Evolutionary conservation across 306 rosid species (phyloP).

Genomic region (Rosa rugosa): DNA sequence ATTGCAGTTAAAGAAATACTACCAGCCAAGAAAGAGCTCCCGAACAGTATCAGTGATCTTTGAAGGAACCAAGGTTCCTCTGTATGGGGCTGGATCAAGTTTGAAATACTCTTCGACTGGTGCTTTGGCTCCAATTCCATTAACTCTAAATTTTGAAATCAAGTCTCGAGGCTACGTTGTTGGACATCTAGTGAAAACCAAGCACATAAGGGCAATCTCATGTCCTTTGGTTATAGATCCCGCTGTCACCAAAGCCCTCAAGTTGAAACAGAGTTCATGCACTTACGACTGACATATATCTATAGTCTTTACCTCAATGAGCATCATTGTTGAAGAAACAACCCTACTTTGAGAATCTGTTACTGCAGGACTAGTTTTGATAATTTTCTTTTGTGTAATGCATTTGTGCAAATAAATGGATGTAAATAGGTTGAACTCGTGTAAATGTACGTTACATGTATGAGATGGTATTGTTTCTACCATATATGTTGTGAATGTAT

Average conservation of each 20-base stretch:
- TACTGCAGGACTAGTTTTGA: background rate
- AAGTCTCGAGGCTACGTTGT: slow-evolving; percentile 73
- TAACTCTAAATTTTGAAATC: slow-evolving; percentile 55
- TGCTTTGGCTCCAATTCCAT: slow-evolving; percentile 57
- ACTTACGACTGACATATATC: slow-evolving; percentile 38
- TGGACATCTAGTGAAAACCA: slow-evolving; percentile 78
- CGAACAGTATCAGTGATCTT: slow-evolving; percentile 40
- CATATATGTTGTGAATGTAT: background rate
- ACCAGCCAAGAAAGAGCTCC: slow-evolving; percentile 81
- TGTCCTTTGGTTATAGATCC: slow-evolving; percentile 67
- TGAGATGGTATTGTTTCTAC: background rate
- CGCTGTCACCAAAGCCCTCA: slow-evolving; percentile 56
- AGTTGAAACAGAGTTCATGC: slow-evolving; percentile 67
- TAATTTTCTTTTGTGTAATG: background rate
- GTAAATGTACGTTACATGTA: background rate
- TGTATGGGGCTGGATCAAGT: slow-evolving; percentile 84
- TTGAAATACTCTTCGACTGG: slow-evolving; percentile 42
- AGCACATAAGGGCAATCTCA: slow-evolving; percentile 54
- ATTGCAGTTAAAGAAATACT: slow-evolving; percentile 75
- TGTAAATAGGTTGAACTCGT: background rate
- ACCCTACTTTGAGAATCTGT: background rate
- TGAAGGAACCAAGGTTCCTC: slow-evolving; percentile 72
- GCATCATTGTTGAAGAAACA: background rate
- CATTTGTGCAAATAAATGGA: background rate
- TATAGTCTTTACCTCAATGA: background rate